A percentile compares a stretch with the other conserved stretches of the same genome.
phyloP scores from a whole-genome alignment of 2,329 filamentous ascomycete genomes.

The Alternaria viburni region DNA sequence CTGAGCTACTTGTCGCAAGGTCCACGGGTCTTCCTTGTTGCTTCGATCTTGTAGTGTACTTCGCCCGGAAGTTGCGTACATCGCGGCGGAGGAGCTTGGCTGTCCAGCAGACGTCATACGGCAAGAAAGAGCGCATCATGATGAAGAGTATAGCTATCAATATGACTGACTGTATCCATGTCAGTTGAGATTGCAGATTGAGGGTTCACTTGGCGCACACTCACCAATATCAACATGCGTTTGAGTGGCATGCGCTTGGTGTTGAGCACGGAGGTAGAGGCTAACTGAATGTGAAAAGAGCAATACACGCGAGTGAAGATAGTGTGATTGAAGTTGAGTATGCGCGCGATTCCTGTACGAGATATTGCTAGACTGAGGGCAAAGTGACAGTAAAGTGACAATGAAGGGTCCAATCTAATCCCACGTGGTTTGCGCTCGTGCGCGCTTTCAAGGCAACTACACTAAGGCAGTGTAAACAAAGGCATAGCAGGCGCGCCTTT shows the following conservation, averaged over 20 bases:
- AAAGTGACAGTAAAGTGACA: neutral
- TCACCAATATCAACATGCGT: neutral
- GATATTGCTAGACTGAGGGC: neutral
- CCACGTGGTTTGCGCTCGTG: neutral
- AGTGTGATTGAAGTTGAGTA: neutral
- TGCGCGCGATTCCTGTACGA: neutral
- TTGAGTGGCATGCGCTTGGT: neutral
- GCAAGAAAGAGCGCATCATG: constrained; percentile 1
- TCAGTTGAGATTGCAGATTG: neutral
- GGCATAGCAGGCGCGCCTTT: neutral
- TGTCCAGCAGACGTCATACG: constrained; percentile 16
- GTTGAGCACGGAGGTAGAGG: neutral
- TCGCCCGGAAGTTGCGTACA: constrained; percentile 14
- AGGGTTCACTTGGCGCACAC: neutral
- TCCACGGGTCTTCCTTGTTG: neutral
- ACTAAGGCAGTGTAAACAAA: neutral
- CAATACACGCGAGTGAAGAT: neutral
- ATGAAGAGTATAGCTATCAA: neutral
- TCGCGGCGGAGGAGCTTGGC: constrained; percentile 28
- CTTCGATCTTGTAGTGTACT: constrained; percentile 4
- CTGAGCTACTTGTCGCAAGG: neutral
- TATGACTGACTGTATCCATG: neutral
- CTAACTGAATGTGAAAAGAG: neutral
- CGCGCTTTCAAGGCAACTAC: neutral
- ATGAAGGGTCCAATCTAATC: neutral